phyloP scores from a whole-genome alignment of 202 grass and related monocot species.

The Eragrostis tef region DNA sequence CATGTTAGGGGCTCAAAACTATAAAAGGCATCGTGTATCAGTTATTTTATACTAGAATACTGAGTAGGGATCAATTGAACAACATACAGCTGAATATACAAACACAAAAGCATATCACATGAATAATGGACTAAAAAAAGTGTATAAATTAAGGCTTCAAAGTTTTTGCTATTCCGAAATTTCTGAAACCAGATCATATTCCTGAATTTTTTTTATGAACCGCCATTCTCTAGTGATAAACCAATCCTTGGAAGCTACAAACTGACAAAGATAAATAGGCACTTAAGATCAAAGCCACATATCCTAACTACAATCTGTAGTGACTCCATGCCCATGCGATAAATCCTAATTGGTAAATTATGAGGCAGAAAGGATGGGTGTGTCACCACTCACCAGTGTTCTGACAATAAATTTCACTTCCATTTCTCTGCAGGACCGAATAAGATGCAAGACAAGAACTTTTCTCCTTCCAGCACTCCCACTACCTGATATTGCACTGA shows the following conservation, averaged over 20 bases:
- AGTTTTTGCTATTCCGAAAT: not conserved
- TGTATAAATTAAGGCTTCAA: slow-evolving; percentile 27
- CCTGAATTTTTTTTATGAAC: slow-evolving; percentile 22
- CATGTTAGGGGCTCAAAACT: not conserved
- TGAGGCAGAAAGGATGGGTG: slow-evolving; percentile 35
- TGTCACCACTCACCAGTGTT: slow-evolving; percentile 88
- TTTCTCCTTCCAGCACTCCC: slow-evolving; percentile 80
- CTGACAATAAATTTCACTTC: slow-evolving; percentile 97
- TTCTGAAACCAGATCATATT: slow-evolving; percentile 1
- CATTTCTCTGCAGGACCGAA: slow-evolving; percentile 96
- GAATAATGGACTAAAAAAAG: slow-evolving; percentile 25
- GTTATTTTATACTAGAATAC: slow-evolving; percentile 19
- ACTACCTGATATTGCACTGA: slow-evolving; percentile 77
- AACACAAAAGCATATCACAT: slow-evolving; percentile 15
- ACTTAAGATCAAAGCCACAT: slow-evolving; percentile 38
- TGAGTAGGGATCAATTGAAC: slow-evolving; percentile 9
- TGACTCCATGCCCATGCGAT: not conserved
- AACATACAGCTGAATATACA: slow-evolving; percentile 26
- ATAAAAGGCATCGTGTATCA: slow-evolving; percentile 24
- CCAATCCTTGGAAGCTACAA: slow-evolving; percentile 11
- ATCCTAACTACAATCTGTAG: slow-evolving; percentile 24
- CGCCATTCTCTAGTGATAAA: slow-evolving; percentile 18
- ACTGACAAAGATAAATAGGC: slow-evolving; percentile 33
- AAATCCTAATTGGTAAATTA: slow-evolving; percentile 11
- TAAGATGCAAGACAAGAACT: slow-evolving; percentile 81